Base-by-base conservation (phyloP, 495 filamentous ascomycete species). In the Penicillium alfredii region DNA sequence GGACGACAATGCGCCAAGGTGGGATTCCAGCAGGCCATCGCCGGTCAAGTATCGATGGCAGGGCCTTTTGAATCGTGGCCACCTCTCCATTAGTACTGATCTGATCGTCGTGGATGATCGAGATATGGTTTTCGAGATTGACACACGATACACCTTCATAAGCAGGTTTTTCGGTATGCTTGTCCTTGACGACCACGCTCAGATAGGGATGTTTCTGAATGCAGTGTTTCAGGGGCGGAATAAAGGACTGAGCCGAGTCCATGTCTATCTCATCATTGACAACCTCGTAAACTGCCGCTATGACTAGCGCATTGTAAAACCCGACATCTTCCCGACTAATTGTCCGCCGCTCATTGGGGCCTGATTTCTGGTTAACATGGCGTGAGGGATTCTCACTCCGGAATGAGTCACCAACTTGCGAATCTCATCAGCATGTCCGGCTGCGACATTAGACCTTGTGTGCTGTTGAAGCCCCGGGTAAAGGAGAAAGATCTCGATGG, bases 261-360 rank as follows among this genome's bases (percentile, higher is more conserved):
- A 49, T 3, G 16, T 52, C 48, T 23, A 46, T 16, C 10, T 38
- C 13, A 21, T 25, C 33, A 39, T 8, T 14, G 6, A 30, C 13
- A 25, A 43, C n/a, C 23, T 56, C 49, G 26, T 56, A 53, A n/a
- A 56, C 16, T 20, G 39, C 49, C 26, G 26, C 52, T 22, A 55
- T 38, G 11, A 46, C 21, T 8, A 55, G 44, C 4, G 52, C 48
- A 15, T 51, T 45, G 39, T 55, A 55, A 27, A 42, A 55, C 2
- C 52, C 48, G 15, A 52, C 17, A 14, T 49, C 41, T 36, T 55
- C 52, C 14, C 52, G 52, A 27, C 42, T 49, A n/a, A 55, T 55
- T 7, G 52, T 52, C 22, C 52, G 52, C 15, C 39, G 39, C 15
- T 55, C 52, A 46, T 55, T 55, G 28, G 52, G 52, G 22, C 48